Evolutionary conservation across 805 yeast genomes (phyloP).

Genomic region (Zygoascus tannicola): DNA sequence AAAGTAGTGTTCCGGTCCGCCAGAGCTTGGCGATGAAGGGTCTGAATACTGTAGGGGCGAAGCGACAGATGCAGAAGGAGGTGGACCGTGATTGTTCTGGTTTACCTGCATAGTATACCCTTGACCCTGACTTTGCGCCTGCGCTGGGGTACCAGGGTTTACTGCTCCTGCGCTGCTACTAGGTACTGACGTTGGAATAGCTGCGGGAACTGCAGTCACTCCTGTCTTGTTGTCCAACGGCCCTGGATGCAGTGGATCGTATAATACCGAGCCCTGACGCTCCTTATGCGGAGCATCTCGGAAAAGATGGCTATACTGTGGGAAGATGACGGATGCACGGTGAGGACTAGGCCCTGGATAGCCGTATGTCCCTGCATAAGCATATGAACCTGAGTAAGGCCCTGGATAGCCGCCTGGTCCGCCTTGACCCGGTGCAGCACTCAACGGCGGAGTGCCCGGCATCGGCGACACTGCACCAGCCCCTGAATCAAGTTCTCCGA

Average conservation of each 20-base stretch:
- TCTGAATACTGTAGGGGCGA: too few relatives aligned
- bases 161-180: not conserved
- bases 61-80: not conserved
- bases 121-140: not conserved
- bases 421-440: not conserved
- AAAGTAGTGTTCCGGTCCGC: not conserved
- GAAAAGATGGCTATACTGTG: constrained; percentile 2
- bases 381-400: not conserved
- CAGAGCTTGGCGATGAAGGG: not conserved
- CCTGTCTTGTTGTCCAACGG: not conserved
- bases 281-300: constrained; percentile 5
- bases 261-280: constrained; percentile 16
- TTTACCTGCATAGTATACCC: not conserved
- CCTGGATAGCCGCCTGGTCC: not conserved
- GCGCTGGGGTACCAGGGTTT: not conserved
- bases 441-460: not conserved
- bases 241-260: constrained; percentile 15
- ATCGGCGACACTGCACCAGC: not conserved
- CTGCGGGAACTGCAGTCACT: not conserved
- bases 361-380: not conserved
- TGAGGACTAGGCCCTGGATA: too few relatives aligned
- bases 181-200: constrained; percentile 4
- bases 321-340: not conserved
- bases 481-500: not conserved
- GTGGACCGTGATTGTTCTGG: not conserved